Evolutionary conservation across 495 filamentous ascomycete species (phyloP), one percentile per base, ranked within the genome.

Genomic region (Talaromyces proteolyticus): DNA sequence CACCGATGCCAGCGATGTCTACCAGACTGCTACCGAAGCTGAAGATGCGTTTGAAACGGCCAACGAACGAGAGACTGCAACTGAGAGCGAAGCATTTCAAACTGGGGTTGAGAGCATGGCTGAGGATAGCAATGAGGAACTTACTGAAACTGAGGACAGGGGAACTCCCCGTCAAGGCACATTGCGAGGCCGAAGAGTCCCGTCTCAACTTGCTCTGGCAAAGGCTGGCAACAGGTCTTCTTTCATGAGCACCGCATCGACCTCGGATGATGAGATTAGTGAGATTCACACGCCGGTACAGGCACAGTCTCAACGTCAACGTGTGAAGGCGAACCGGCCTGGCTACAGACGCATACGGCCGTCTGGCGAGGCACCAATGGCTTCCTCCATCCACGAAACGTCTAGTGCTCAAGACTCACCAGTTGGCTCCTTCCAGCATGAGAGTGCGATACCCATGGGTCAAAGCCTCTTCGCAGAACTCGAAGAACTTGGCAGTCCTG

Each of bases 401-500:
- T 71, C 72, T 6, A 79, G 72, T 46, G 63, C 72, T 3, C 73
- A 72, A 23, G 72, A 82, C 49, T 82, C 83, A 24, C 64, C 66
- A 6, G 66, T 64, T n/a, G 53, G 65, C 43, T 72, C 64, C 58
- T 72, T 68, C 53, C 59, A 56, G 17, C 61, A 65, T 37, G 55
- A 59, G 23, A 79, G 82, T 11, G 72, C 73, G 18, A 69, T 77
- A 17, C 69, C 74, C 40, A 76, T 73, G 53, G 81, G 80, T 2
- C 88, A 96, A 68, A 96, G 86, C 60, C 69, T 98, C 50, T 95
- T 90, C 63, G 89, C 91, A 18, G 93, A 98, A 59, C 77, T 98
- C 40, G 89, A 82, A 17, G 85, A 90, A 49, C 68, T 95, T 10
- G 79, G 81, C 53, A 78, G 71, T 52, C 82, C 71, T 38, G 83